phyloP scores from a whole-genome alignment of 805 yeast species.

The Candida manassasensis region DNA sequence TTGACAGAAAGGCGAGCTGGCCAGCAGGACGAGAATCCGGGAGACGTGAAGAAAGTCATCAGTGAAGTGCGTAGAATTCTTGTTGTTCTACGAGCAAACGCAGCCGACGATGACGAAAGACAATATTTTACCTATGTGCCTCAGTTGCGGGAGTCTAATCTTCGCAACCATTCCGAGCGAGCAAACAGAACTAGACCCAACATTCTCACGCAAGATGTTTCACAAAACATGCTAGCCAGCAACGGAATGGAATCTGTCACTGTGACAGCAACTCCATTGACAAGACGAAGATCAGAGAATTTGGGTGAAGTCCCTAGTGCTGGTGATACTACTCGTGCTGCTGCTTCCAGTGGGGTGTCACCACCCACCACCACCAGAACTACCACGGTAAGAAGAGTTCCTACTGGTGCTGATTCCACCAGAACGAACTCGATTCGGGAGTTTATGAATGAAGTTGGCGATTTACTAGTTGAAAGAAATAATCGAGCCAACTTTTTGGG shows the following conservation, averaged over 20 bases:
- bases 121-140: constrained; percentile 25
- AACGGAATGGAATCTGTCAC: constrained; percentile 19
- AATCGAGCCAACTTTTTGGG: constrained; percentile 1
- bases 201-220: constrained; percentile 33
- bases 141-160: constrained; percentile 17
- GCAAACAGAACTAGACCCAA: constrained; percentile 31
- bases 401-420: background rate
- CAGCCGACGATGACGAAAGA: constrained; percentile 19
- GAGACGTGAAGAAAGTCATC: constrained; percentile 19
- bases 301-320: constrained; percentile 1
- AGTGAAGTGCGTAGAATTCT: constrained; percentile 23
- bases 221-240: constrained; percentile 30
- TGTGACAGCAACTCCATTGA: constrained; percentile 11
- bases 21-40: constrained; percentile 28
- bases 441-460: constrained; percentile 20
- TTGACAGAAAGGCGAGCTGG: constrained; percentile 34
- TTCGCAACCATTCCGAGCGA: constrained; percentile 23
- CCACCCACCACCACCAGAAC: constrained; percentile 2
- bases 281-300: constrained; percentile 7
- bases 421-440: constrained; percentile 12
- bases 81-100: constrained; percentile 19
- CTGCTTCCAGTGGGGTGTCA: background rate
- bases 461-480: constrained; percentile 10
- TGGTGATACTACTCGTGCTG: background rate
- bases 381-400: background rate